Conservation (phyloP, 1,284 basidiomycete genomes). For the Mycosarcoma maydis region DNA sequence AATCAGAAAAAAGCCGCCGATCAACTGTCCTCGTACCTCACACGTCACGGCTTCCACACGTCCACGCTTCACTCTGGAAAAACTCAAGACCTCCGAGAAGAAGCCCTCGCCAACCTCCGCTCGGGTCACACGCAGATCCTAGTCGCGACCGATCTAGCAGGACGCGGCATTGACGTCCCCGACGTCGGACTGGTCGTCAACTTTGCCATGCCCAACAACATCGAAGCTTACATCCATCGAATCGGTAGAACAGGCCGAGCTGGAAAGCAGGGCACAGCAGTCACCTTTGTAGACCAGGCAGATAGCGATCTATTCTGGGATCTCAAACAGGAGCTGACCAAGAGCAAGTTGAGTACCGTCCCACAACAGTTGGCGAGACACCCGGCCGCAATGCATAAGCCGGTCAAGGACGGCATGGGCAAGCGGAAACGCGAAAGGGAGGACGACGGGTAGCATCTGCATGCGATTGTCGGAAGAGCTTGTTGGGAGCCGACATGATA, state of each 20-base stretch:
- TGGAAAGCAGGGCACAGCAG: conserved; percentile 88
- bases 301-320: conserved; percentile 88
- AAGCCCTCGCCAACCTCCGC: conserved; percentile 83
- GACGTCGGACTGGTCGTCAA: conserved; percentile 96
- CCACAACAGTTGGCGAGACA: conserved; percentile 54
- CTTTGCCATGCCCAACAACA: conserved; percentile 93
- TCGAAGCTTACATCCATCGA: conserved; percentile 96
- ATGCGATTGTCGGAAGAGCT: no score
- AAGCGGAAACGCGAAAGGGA: conserved; percentile 43
- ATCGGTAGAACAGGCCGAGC: conserved; percentile 97
- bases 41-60: conserved; percentile 84
- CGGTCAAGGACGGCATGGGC: conserved; percentile 16
- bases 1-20: conserved; percentile 99
- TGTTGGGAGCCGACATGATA: no score
- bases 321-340: conserved; percentile 56
- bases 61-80: conserved; percentile 95
- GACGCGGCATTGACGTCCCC: conserved; percentile 97
- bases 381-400: conserved; percentile 54
- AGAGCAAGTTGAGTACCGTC: conserved; percentile 55
- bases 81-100: conserved; percentile 95
- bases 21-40: conserved; percentile 90
- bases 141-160: conserved; percentile 96
- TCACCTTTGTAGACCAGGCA: conserved; percentile 94
- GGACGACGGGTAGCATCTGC: conserved; percentile 27
- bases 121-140: conserved; percentile 82